phyloP scores from a whole-genome alignment of 345 rosid species.

The Hibiscus mutabilis region DNA sequence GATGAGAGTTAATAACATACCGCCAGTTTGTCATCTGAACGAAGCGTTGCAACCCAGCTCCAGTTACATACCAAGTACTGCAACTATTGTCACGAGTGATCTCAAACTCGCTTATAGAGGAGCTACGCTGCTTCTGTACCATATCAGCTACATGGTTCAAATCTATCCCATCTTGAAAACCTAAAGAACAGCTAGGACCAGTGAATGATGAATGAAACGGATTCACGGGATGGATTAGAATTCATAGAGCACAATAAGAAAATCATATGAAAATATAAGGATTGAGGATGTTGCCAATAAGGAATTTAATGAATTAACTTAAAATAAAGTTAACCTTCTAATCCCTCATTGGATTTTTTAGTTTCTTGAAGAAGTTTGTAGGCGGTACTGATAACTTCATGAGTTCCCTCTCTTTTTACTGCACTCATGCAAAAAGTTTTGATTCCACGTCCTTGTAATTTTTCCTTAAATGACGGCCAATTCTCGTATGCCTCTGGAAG shows the following conservation, averaged over 20 bases:
- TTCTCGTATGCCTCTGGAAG: constrained; percentile 76
- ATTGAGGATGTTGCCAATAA: background rate
- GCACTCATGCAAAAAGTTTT: constrained; percentile 84
- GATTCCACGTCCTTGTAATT: constrained; percentile 56
- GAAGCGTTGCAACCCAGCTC: constrained; percentile 83
- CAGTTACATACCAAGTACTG: constrained; percentile 65
- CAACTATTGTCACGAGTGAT: constrained; percentile 52
- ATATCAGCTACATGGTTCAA: constrained; percentile 79
- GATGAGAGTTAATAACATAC: constrained; percentile 25
- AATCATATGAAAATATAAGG: background rate
- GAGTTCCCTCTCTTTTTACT: constrained; percentile 66
- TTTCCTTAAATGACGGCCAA: constrained; percentile 64
- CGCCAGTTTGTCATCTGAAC: constrained; percentile 98
- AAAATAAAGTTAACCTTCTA: constrained; percentile 43
- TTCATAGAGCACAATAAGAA: background rate
- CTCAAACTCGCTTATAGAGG: constrained; percentile 73
- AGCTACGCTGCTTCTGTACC: constrained; percentile 54
- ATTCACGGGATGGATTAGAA: background rate
- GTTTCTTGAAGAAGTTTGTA: constrained; percentile 51
- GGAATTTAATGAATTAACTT: background rate
- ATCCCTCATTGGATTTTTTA: constrained; percentile 41
- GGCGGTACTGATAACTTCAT: constrained; percentile 60
- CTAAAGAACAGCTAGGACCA: constrained; percentile 18
- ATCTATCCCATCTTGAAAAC: constrained; percentile 30
- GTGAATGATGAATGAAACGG: constrained; percentile 7